Conservation (phyloP, 2,329 filamentous ascomycete genomes). For the Ophiobolus disseminans region DNA sequence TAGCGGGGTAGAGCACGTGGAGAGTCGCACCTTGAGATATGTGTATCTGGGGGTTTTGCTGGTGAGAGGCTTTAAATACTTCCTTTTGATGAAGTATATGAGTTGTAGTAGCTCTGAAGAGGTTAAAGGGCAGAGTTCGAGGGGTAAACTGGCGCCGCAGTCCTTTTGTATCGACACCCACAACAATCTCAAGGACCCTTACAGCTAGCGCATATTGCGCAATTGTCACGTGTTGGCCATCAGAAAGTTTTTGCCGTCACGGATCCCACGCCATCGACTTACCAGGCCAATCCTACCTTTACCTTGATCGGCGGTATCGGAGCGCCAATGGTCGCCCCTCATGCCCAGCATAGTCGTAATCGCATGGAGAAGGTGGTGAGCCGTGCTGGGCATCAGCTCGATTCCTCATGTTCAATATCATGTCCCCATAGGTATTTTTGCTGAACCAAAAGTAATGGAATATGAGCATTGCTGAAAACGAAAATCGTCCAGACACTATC, state of each 20-base stretch:
- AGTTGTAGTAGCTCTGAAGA: constrained; percentile 1
- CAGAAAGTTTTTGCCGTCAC: constrained; percentile 37
- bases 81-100: background rate
- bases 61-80: constrained; percentile 2
- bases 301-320: constrained; percentile 26
- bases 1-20: constrained; percentile 31
- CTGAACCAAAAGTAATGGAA: too few species aligned
- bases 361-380: constrained; percentile 4
- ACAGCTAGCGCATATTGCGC: constrained; percentile 44
- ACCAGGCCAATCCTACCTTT: constrained; percentile 29
- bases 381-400: background rate
- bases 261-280: constrained; percentile 17
- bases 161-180: constrained; percentile 31
- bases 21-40: constrained; percentile 20
- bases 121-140: constrained; percentile 10
- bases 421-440: too few species aligned
- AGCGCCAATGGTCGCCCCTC: constrained; percentile 22
- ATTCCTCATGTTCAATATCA: background rate
- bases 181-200: constrained; percentile 23
- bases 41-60: constrained; percentile 5
- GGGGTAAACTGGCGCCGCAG: constrained; percentile 22
- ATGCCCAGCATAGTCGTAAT: constrained; percentile 20
- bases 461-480: too few species aligned
- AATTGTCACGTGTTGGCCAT: constrained; percentile 37
- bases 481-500: too few species aligned